These are phyloP conservation scores for Hirsutella minnesotensis DNA, from an alignment of 2,329 filamentous ascomycete genomes.

Conservation along the genomic window DNA sequence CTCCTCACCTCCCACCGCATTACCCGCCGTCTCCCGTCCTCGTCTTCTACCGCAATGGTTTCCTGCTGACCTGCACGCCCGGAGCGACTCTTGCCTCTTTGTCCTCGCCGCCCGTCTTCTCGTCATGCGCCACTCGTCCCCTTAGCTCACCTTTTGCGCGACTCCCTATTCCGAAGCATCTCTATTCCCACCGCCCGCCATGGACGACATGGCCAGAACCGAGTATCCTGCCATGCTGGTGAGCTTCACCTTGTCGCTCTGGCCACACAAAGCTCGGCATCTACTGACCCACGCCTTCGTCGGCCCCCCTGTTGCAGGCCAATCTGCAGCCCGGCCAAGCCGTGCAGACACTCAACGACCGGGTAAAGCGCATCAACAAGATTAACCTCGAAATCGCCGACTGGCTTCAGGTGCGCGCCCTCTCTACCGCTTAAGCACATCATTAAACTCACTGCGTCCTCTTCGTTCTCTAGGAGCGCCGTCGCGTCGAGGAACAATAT, in stretches of 20 bases:
- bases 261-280: no score
- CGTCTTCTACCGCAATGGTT: slow-evolving; percentile 1
- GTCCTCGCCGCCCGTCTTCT: background rate
- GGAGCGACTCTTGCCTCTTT: background rate
- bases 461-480: slow-evolving; percentile 58
- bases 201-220: slow-evolving; percentile 69
- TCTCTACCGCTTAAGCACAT: background rate
- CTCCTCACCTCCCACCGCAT: slow-evolving; percentile 1
- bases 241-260: slow-evolving; percentile 22
- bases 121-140: slow-evolving; percentile 10
- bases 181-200: slow-evolving; percentile 26
- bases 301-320: slow-evolving; percentile 38
- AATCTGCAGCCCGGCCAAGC: slow-evolving; percentile 73
- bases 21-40: slow-evolving; percentile 2
- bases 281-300: no score
- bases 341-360: slow-evolving; percentile 70
- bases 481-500: slow-evolving; percentile 84
- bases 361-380: slow-evolving; percentile 74
- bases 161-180: slow-evolving; percentile 17
- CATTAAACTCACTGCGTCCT: background rate
- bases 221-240: slow-evolving; percentile 96
- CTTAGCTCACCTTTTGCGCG: slow-evolving; percentile 2
- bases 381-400: slow-evolving; percentile 88
- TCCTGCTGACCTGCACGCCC: slow-evolving; percentile 6
- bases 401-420: slow-evolving; percentile 71